Conservation (phyloP, 129 eudicot genomes). For the Erigeron canadensis region DNA sequence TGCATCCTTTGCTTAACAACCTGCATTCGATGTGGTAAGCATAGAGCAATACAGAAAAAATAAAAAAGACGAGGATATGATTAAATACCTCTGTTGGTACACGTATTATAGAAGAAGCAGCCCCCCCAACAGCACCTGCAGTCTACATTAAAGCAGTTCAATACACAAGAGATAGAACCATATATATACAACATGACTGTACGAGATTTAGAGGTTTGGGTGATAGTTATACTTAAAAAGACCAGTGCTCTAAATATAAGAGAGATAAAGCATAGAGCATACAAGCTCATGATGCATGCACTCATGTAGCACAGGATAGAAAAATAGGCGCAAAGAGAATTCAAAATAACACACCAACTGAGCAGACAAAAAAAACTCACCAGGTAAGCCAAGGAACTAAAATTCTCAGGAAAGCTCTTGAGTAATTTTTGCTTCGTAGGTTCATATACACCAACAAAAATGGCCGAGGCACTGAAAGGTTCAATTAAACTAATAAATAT, state of each 20-base stretch:
- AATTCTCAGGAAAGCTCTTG: constrained; percentile 64
- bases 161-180: constrained; percentile 3
- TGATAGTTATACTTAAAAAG: not conserved
- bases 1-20: constrained; percentile 96
- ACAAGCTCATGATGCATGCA: too few relatives aligned
- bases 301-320: not conserved
- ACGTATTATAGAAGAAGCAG: constrained; percentile 85
- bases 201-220: not conserved
- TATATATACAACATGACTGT: not conserved
- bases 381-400: constrained; percentile 81
- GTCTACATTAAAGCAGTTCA: constrained; percentile 44
- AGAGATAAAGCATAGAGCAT: too few relatives aligned
- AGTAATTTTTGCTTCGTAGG: constrained; percentile 74
- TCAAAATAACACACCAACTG: not conserved
- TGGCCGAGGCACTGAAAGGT: constrained; percentile 79
- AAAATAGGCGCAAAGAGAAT: constrained; percentile 1
- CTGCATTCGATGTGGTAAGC: constrained; percentile 31
- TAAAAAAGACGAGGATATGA: not conserved
- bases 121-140: constrained; percentile 96
- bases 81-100: constrained; percentile 74
- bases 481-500: constrained; percentile 10
- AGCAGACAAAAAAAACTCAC: constrained; percentile 39
- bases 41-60: constrained; percentile 7
- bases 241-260: not conserved
- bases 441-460: constrained; percentile 89